Evolutionary conservation across 1,139 yeast species (phyloP).

Genomic region (Blastobotrys capitulatus): DNA sequence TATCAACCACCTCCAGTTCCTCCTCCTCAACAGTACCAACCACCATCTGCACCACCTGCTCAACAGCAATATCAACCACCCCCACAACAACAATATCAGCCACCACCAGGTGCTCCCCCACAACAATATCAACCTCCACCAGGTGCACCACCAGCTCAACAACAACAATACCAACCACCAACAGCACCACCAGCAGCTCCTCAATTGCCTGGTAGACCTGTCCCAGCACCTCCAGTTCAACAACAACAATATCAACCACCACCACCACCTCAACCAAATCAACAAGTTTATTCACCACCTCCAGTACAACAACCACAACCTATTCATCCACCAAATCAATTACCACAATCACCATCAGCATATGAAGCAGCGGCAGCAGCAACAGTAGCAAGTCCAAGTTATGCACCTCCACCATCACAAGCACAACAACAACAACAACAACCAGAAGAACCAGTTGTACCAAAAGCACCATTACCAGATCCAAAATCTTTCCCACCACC

Average conservation of each 20-base stretch:
- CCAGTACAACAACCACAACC: slow-evolving; percentile 9
- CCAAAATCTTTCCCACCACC: slow-evolving; percentile 43
- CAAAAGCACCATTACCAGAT: slow-evolving; percentile 35
- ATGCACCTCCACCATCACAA: slow-evolving; percentile 10
- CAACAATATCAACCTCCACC: not conserved
- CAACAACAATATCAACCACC: slow-evolving; percentile 8
- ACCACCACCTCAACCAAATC: not conserved
- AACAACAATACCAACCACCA: slow-evolving; percentile 11
- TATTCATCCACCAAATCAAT: slow-evolving; percentile 8
- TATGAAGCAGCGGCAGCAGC: too few species aligned
- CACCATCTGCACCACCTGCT: not conserved
- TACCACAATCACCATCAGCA: slow-evolving; percentile 7
- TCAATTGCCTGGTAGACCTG: slow-evolving; percentile 6
- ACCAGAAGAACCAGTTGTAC: not conserved
- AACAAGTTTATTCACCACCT: slow-evolving; percentile 5
- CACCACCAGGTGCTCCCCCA: not conserved
- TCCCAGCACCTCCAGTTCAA: slow-evolving; percentile 3
- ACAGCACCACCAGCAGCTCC: slow-evolving; percentile 17
- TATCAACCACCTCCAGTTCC: slow-evolving; percentile 19
- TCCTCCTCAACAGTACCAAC: not conserved
- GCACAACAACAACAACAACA: slow-evolving; percentile 11
- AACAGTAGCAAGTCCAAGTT: too few species aligned
- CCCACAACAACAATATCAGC: not conserved
- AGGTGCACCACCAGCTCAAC: not conserved
- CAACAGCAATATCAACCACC: slow-evolving; percentile 6